Conservation (phyloP, 208 protist species). For the Porcisia deanei region DNA sequence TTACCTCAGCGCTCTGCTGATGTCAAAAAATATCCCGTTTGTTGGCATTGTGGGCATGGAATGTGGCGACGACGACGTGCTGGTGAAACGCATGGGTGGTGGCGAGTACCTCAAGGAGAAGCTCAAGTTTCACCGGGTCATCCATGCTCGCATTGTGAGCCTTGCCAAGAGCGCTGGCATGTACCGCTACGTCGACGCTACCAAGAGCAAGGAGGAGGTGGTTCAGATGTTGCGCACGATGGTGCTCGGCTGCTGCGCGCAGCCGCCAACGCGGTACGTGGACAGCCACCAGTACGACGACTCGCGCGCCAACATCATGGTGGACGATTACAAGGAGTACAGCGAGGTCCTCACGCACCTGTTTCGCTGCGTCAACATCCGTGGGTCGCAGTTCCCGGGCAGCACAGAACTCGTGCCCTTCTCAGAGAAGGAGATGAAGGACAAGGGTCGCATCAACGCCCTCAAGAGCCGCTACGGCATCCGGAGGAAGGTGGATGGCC, state of each 20-base stretch:
- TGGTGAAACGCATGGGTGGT: slow-evolving; percentile 75
- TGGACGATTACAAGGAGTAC: slow-evolving; percentile 75
- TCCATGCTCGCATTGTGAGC: slow-evolving; percentile 73
- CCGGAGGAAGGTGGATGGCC: slow-evolving; percentile 65
- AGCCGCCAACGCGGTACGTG: slow-evolving; percentile 62
- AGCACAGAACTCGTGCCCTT: slow-evolving; percentile 60
- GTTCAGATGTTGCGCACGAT: slow-evolving; percentile 67
- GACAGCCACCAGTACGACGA: slow-evolving; percentile 64
- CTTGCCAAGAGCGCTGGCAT: slow-evolving; percentile 71
- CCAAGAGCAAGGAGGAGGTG: slow-evolving; percentile 69
- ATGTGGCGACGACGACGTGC: slow-evolving; percentile 55
- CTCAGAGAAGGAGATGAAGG: slow-evolving; percentile 67
- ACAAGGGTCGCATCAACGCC: slow-evolving; percentile 62
- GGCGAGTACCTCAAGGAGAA: slow-evolving; percentile 68
- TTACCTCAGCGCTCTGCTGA: slow-evolving; percentile 79
- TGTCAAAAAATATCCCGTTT: slow-evolving; percentile 73
- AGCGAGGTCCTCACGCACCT: slow-evolving; percentile 59
- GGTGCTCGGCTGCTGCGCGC: slow-evolving; percentile 80
- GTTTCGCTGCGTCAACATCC: slow-evolving; percentile 57
- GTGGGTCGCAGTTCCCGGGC: slow-evolving; percentile 58
- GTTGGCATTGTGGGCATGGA: slow-evolving; percentile 86
- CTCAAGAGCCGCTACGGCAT: slow-evolving; percentile 70
- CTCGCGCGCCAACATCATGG: slow-evolving; percentile 58
- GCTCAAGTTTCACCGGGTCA: slow-evolving; percentile 86
- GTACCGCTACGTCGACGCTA: slow-evolving; percentile 80